These are phyloP conservation scores for Hyaloperonospora brassicae DNA, from an alignment of 352 stramenopile genomes.

Conservation along the genomic window DNA sequence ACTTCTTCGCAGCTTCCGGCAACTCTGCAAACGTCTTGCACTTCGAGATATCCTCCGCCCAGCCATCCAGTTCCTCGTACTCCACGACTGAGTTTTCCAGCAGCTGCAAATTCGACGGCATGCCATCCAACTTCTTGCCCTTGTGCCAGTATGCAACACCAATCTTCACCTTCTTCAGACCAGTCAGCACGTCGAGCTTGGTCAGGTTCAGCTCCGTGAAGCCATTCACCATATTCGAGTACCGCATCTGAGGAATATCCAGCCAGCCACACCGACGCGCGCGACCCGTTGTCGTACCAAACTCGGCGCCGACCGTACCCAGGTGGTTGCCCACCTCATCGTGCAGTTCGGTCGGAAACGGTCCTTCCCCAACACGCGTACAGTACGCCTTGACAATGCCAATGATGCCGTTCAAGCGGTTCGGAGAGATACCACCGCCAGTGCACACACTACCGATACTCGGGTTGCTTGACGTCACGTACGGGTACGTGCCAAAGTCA, in stretches of 20 bases:
- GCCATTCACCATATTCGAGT: slow-evolving; percentile 90
- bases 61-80: slow-evolving; percentile 91
- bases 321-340: slow-evolving; percentile 90
- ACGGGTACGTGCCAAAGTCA: slow-evolving; percentile 99
- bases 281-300: slow-evolving; percentile 96
- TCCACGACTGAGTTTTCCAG: slow-evolving; percentile 91
- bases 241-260: slow-evolving; percentile 94
- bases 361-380: slow-evolving; percentile 97
- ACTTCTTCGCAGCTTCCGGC: slow-evolving; percentile 91
- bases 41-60: slow-evolving; percentile 95
- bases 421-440: slow-evolving; percentile 91
- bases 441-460: slow-evolving; percentile 96
- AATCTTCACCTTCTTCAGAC: slow-evolving; percentile 93
- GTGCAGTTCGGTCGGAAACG: slow-evolving; percentile 97
- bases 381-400: slow-evolving; percentile 99
- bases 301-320: slow-evolving; percentile 90
- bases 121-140: slow-evolving; percentile 89
- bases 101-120: slow-evolving; percentile 92
- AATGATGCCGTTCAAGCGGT: slow-evolving; percentile 90
- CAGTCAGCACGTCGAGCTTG: slow-evolving; percentile 98
- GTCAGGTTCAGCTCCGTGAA: slow-evolving; percentile 98
- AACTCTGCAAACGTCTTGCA: slow-evolving; percentile 96
- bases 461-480: slow-evolving; percentile 98
- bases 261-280: slow-evolving; percentile 97
- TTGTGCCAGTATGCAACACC: slow-evolving; percentile 93